phyloP scores from a whole-genome alignment of 2,329 filamentous ascomycete genomes.

The Aspergillus flavus region DNA sequence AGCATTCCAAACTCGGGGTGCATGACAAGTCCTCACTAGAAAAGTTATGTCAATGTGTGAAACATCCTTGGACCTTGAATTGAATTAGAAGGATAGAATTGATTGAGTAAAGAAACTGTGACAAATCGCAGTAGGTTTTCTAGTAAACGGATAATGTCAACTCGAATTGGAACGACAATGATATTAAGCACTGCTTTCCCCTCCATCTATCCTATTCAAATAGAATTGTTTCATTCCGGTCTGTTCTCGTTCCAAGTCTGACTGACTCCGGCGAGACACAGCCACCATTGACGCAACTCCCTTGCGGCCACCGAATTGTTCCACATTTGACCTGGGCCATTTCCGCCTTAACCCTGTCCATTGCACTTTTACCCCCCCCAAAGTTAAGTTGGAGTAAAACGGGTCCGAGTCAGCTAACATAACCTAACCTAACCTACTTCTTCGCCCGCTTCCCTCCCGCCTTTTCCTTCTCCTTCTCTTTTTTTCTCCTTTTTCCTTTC shows the following conservation, averaged over 20 bases:
- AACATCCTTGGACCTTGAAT: neutral
- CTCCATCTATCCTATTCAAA: neutral
- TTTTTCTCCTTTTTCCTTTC: slow-evolving; percentile 12
- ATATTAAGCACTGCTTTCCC: neutral
- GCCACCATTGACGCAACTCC: slow-evolving; percentile 6
- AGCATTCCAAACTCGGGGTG: slow-evolving; percentile 7
- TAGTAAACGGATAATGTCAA: neutral
- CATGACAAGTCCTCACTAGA: slow-evolving; percentile 3
- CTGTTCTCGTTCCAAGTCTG: neutral
- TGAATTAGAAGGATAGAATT: neutral
- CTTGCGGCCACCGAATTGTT: slow-evolving; percentile 19
- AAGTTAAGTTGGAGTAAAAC: slow-evolving; percentile 5
- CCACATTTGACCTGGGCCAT: slow-evolving; percentile 6
- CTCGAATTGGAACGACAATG: neutral
- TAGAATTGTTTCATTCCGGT: neutral
- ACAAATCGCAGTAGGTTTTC: neutral
- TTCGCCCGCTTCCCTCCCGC: slow-evolving; percentile 15
- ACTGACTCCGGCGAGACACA: neutral
- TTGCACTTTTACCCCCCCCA: slow-evolving; percentile 9
- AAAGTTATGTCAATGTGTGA: neutral
- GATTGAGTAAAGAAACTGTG: neutral
- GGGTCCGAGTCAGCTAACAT: slow-evolving; percentile 6
- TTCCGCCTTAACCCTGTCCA: slow-evolving; percentile 6
- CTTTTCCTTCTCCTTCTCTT: slow-evolving; percentile 17
- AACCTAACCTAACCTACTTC: slow-evolving; percentile 8